Evolutionary conservation across 129 eudicot genomes (phyloP).

Genomic region (Saposhnikovia divaricata): DNA sequence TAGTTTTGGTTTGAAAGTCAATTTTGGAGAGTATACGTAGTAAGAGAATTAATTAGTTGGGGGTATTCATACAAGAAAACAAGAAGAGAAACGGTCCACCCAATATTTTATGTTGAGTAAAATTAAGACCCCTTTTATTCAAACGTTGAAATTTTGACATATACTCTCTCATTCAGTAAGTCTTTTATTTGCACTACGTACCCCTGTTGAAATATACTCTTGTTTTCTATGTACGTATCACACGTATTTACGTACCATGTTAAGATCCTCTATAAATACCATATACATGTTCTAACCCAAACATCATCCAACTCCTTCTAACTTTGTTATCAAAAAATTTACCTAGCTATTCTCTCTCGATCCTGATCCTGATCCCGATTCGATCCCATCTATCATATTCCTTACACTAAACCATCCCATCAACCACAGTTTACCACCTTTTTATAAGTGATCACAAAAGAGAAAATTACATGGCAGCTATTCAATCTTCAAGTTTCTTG

Average conservation of each 20-base stretch:
- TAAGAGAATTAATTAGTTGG: background rate
- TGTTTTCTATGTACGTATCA: background rate
- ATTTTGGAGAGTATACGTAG: background rate
- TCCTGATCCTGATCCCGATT: no score
- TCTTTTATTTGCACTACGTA: background rate
- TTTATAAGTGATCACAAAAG: background rate
- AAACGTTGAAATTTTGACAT: background rate
- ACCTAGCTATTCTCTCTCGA: background rate
- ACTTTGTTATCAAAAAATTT: background rate
- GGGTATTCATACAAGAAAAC: background rate
- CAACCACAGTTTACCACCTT: background rate
- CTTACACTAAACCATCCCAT: background rate
- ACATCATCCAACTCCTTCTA: background rate
- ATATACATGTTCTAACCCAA: background rate
- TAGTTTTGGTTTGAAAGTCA: conserved; percentile 6
- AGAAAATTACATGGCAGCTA: background rate
- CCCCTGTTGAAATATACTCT: background rate
- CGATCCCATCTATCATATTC: background rate
- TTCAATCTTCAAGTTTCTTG: conserved; percentile 11
- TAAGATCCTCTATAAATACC: conserved; percentile 7
- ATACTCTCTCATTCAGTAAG: background rate
- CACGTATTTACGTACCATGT: background rate
- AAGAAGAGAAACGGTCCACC: background rate
- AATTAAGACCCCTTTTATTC: background rate
- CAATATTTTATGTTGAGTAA: background rate